Evolutionary conservation across 192 early-diverging fungal genomes (phyloP), one percentile per base, ranked within the genome.

Genomic region (Gigaspora rosea): DNA sequence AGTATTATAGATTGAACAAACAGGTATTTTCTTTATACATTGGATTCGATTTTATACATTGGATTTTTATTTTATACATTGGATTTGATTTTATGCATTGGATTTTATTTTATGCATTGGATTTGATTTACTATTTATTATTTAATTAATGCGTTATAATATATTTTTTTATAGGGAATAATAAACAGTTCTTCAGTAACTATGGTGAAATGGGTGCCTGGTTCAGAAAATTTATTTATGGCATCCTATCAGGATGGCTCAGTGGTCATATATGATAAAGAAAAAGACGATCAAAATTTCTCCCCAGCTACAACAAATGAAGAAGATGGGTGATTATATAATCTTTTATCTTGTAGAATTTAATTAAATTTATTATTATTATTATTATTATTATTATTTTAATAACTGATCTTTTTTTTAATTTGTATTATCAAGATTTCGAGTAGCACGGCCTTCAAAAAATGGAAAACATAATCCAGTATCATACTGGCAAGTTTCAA

Each of bases 121-220:
- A 27, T 0, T 27, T 27, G 27, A 27, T 27, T 27, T 27, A 27
- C 27, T 27, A 27, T 27, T 49, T 8, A 33, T 32, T n/a, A 48
- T 8, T 71, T 0, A 18, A 47, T 52, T 11, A 51, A 52, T 52
- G 15, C 0, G 15, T 52, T 13, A 5, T 13, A 4, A 49, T 57
- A 52, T 70, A 18, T 8, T 70, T 18, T 56, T 22, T 1, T 77
- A 91, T 77, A 91, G 88, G 90, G 90, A 27, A 80, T 86, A 7
- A 90, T 96, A 59, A 88, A 87, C 59, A 84, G 83, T 54, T 81
- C 88, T 11, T 81, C 87, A 10, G 92, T 96, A 18, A 93, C 93
- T 8, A 90, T 91, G 80, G 86, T 97, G 4, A 90, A 90, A 82
- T 99, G 97, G 96, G 80, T 97, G 66, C 97, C 97, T 0, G 92